Evolutionary conservation across 1,284 basidiomycete species (phyloP).

Genomic region (Ceratobasidium sp.): DNA sequence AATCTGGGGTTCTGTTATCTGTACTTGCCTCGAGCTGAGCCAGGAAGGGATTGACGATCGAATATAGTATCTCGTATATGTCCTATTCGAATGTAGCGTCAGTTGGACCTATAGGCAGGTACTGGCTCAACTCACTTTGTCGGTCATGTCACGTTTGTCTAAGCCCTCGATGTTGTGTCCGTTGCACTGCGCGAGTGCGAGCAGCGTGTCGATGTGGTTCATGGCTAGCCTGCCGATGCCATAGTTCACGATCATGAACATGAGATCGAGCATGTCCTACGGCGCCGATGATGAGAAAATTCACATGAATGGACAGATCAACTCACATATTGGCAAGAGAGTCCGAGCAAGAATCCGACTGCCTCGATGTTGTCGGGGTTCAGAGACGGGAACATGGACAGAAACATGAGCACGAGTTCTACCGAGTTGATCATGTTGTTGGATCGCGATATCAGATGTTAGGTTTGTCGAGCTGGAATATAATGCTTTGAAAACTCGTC

Average conservation of each 20-base stretch:
- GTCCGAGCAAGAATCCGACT: neutral
- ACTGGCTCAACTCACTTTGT: neutral
- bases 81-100: neutral
- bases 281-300: neutral
- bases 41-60: neutral
- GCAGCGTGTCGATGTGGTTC: neutral
- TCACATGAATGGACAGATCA: neutral
- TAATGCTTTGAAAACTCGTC: too few relatives aligned
- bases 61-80: neutral
- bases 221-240: neutral
- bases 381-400: neutral
- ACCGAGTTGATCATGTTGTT: slow-evolving; percentile 5
- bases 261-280: neutral
- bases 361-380: neutral
- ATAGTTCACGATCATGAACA: neutral
- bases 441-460: too few relatives aligned
- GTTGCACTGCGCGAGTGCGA: neutral
- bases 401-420: slow-evolving; percentile 5
- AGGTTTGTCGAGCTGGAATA: too few relatives aligned
- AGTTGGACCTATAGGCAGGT: too few relatives aligned
- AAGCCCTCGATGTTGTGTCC: neutral
- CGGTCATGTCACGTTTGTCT: neutral
- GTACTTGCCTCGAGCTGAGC: neutral
- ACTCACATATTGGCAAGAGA: neutral
- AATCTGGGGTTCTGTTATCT: neutral